Percentiles rank a stretch among this genome's conserved stretches.
phyloP scores from a whole-genome alignment of 108 stramenopile species.

The Conticribra guillardii region DNA sequence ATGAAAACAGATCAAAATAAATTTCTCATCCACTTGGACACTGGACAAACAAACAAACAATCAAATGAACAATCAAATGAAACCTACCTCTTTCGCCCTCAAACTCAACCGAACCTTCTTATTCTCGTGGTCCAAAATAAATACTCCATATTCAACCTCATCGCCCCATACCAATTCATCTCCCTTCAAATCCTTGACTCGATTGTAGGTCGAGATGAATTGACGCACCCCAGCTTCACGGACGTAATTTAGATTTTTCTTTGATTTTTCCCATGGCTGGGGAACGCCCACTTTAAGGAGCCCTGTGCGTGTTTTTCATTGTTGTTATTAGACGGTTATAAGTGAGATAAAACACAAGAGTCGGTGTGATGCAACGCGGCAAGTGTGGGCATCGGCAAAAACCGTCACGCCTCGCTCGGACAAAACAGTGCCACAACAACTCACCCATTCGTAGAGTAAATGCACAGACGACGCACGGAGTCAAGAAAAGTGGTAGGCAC shows the following conservation, averaged over 20 bases:
- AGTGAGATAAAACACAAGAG: neutral
- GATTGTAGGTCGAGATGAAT: conserved; percentile 94
- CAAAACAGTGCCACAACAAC: too few relatives aligned
- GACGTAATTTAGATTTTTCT: conserved; percentile 86
- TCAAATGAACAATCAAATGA: too few relatives aligned
- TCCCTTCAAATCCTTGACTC: conserved; percentile 91
- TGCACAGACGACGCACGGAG: conserved; percentile 11
- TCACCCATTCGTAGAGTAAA: conserved; percentile 45
- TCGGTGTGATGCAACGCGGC: neutral
- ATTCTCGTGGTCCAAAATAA: conserved; percentile 80
- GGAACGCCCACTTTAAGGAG: conserved; percentile 94
- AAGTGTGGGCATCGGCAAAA: neutral
- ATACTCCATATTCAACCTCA: conserved; percentile 97
- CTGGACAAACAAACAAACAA: too few relatives aligned
- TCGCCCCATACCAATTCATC: conserved; percentile 98
- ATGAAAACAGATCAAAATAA: too few relatives aligned
- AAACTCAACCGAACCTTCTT: conserved; percentile 86
- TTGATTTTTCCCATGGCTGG: conserved; percentile 90
- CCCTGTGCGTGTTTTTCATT: too few relatives aligned
- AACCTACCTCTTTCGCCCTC: conserved; percentile 85
- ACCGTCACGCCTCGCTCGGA: too few relatives aligned
- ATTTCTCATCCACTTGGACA: too few relatives aligned
- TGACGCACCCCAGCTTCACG: conserved; percentile 94
- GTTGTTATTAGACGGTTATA: neutral
- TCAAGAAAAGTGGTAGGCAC: neutral